A percentile compares a stretch with the other conserved stretches of the same genome.
These are phyloP conservation scores for Cardiospermum halicacabum DNA, from an alignment of 345 rosid genomes.

Conservation along the genomic window DNA sequence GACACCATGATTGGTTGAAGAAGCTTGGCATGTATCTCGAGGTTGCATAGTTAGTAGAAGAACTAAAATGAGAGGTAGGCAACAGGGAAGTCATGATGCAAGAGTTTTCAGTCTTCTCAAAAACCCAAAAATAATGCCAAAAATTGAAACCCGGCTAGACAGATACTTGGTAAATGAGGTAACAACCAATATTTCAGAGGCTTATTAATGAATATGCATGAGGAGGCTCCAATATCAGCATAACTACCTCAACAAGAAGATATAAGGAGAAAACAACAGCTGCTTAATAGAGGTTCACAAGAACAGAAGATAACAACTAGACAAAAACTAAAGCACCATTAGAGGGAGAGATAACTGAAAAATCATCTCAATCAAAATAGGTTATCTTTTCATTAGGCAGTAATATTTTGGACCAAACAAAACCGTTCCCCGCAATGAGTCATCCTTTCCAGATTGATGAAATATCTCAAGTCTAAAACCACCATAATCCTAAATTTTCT, in stretches of 20 bases:
- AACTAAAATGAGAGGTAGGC: not conserved
- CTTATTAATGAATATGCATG: not conserved
- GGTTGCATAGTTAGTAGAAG: not conserved
- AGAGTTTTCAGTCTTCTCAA: not conserved
- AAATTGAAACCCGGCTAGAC: not conserved
- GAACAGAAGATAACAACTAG: not conserved
- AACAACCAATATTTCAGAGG: not conserved
- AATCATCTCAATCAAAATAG: not conserved
- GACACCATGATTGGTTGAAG: not conserved
- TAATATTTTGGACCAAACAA: not conserved
- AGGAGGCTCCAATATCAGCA: not conserved
- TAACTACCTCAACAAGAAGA: not conserved
- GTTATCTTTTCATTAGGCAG: not conserved
- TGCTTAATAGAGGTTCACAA: not conserved
- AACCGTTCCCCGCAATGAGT: not conserved
- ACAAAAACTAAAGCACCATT: not conserved
- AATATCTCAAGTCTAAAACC: not conserved
- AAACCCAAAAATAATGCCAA: not conserved
- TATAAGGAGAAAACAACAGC: not conserved
- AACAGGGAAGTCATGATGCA: not conserved
- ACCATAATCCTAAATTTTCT: not conserved
- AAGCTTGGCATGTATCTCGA: not conserved
- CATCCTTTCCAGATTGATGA: slow-evolving; percentile 2
- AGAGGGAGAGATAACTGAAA: not conserved
- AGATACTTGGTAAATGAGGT: not conserved